Conservation (phyloP, 257 asterid genomes). For the Eucommia ulmoides region DNA sequence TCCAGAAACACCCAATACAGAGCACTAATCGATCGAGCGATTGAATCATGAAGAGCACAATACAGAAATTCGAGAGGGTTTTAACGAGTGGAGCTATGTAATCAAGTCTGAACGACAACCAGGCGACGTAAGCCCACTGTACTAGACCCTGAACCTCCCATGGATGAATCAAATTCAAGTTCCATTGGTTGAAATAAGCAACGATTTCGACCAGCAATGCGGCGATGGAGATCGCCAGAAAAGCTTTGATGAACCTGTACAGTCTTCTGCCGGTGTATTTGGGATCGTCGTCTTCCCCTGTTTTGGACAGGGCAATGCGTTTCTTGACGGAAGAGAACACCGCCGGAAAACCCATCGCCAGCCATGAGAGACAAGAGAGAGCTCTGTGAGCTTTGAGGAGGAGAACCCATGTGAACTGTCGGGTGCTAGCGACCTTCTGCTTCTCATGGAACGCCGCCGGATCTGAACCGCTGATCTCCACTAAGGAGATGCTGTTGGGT, state of each 20-base stretch:
- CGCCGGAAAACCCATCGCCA: conserved; percentile 21
- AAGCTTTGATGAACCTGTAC: conserved; percentile 53
- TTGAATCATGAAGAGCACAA: conserved; percentile 65
- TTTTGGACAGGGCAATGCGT: conserved; percentile 64
- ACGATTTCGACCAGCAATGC: conserved; percentile 50
- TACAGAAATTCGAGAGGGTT: conserved; percentile 51
- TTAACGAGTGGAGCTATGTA: conserved; percentile 56
- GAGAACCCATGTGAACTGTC: conserved; percentile 56
- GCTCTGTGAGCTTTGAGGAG: conserved; percentile 51
- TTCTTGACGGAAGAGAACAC: conserved; percentile 40
- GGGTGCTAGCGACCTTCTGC: conserved; percentile 47
- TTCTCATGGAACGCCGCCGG: conserved; percentile 42
- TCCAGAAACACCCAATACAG: conserved; percentile 78
- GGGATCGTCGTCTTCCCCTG: conserved; percentile 49
- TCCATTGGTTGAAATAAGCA: conserved; percentile 67
- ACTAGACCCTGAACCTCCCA: conserved; percentile 62
- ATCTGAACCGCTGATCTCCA: conserved; percentile 28
- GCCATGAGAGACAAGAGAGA: conserved; percentile 53
- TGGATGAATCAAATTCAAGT: conserved; percentile 48
- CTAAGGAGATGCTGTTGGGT: conserved; percentile 36
- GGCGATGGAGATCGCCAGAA: conserved; percentile 53
- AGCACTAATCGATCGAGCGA: conserved; percentile 60
- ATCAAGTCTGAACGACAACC: conserved; percentile 59
- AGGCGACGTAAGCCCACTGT: conserved; percentile 59
- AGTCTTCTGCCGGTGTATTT: conserved; percentile 50